Evolutionary conservation across 768 basidiomycete species (phyloP), one percentile per base, ranked within the genome.

Genomic region (Mycena amicta): DNA sequence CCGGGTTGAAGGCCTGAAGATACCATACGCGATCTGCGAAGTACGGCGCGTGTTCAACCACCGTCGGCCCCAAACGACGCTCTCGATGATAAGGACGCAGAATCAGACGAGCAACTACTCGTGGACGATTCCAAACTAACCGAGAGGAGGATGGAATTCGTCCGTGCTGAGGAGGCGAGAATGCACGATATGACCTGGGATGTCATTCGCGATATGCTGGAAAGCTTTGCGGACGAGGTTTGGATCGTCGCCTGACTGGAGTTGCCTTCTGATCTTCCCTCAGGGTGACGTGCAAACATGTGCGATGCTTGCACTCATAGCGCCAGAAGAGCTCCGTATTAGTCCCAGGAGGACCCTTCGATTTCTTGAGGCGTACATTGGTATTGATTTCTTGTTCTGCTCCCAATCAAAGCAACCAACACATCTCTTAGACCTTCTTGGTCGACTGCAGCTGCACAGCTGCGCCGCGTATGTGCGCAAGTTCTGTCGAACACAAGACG

Each of bases 201-300:
- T 4, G 80, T 82, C 1, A 64, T 91, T 58, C 73, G 79, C 29
- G 79, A 82, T 47, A 77, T 80, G 0, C 57, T 91, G 33, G 88
- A 90, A 57, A 72, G 72, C n/a, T 84, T 84, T 66, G 82, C 83
- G 2, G 85, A 87, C 57, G 75, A 84, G 74, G 89, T 89, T 56
- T 25, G 70, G 8, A 15, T 59, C 18, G 5, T 25, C 6, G 12
- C 29, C 8, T 8, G 3, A 13, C 27, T 50, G 11, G 12, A 4
- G 47, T 26, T 52, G 50, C 22, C 56, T 25, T 30, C 40, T 54
- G 39, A 53, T 41, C 56, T 56, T 26, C 55, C 45, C 22, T 15
- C 57, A 92, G 88, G 92, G 92, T 15, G 87, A 93, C 65, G 75
- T 92, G 1, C 92, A 92, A 66, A 89, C 86, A 79, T 92, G 90